These are phyloP conservation scores for Coprinopsis marcescibilis DNA, from an alignment of 768 basidiomycete genomes.

Conservation along the genomic window DNA sequence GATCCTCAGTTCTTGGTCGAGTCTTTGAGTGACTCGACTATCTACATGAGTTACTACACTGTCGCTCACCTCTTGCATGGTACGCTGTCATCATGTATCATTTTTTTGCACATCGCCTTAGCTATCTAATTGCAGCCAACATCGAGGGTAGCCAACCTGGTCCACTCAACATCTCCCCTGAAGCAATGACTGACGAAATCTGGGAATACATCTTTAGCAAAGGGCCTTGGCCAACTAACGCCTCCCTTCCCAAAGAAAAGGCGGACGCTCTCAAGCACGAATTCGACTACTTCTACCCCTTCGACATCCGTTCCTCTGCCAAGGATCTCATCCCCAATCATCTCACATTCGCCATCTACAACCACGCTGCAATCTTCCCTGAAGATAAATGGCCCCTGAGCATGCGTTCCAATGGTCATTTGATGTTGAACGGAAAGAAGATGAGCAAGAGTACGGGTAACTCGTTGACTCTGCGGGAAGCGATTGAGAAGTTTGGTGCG, in stretches of 20 bases:
- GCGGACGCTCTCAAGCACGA: slow-evolving; percentile 83
- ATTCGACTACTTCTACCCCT: slow-evolving; percentile 96
- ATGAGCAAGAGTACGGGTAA: slow-evolving; percentile 99
- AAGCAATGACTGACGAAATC: slow-evolving; percentile 95
- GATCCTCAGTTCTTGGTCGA: slow-evolving; percentile 96
- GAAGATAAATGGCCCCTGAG: slow-evolving; percentile 84
- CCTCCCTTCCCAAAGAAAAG: slow-evolving; percentile 68
- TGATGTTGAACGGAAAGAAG: slow-evolving; percentile 97
- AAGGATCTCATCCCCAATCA: slow-evolving; percentile 97
- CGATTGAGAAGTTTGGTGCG: slow-evolving; percentile 92
- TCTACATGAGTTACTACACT: slow-evolving; percentile 99
- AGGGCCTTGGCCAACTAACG: slow-evolving; percentile 65
- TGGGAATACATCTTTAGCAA: slow-evolving; percentile 92
- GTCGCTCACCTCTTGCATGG: slow-evolving; percentile 88
- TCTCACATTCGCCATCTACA: slow-evolving; percentile 90
- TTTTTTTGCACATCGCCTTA: background rate
- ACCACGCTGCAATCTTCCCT: slow-evolving; percentile 93
- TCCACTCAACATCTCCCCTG: slow-evolving; percentile 76
- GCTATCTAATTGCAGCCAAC: slow-evolving; percentile 35
- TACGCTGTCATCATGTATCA: slow-evolving; percentile 27
- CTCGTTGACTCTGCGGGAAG: slow-evolving; percentile 83
- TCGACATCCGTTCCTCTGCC: slow-evolving; percentile 96
- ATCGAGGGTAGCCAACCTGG: slow-evolving; percentile 79
- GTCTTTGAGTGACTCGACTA: slow-evolving; percentile 93
- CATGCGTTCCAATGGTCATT: slow-evolving; percentile 93